Percentiles rank a stretch among this genome's conserved stretches.
Conservation (phyloP, 1,139 yeast genomes). For the Scheffersomyces titani region DNA sequence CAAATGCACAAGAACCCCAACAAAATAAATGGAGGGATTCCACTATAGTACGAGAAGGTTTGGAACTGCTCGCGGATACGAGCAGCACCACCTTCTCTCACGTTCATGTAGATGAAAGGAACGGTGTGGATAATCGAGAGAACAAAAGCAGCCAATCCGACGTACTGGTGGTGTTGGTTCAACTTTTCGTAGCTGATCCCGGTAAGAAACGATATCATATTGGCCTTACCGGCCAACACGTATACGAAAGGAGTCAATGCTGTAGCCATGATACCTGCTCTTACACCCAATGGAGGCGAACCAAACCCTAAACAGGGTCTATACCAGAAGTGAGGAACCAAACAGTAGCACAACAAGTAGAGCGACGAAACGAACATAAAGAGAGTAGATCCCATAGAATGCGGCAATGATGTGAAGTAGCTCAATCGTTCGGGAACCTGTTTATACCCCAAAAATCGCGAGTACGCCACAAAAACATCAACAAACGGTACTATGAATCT, state of each 20-base stretch:
- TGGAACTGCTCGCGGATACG: constrained; percentile 17
- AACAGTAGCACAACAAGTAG: constrained; percentile 47
- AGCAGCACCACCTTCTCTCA: constrained; percentile 52
- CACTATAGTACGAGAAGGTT: constrained; percentile 26
- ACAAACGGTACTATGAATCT: constrained; percentile 15
- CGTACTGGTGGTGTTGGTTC: constrained; percentile 55
- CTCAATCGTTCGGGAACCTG: constrained; percentile 41
- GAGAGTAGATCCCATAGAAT: constrained; percentile 50
- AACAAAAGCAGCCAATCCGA: constrained; percentile 45
- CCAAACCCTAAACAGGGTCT: constrained; percentile 61
- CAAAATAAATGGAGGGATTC: constrained; percentile 47
- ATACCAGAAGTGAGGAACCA: constrained; percentile 56
- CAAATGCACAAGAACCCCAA: constrained; percentile 48
- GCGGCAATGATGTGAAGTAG: constrained; percentile 49
- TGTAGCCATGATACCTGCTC: constrained; percentile 55
- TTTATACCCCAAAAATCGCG: constrained; percentile 51
- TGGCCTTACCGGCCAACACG: constrained; percentile 55
- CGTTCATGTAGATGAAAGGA: constrained; percentile 52
- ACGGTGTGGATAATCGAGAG: constrained; percentile 55
- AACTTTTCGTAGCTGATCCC: constrained; percentile 59
- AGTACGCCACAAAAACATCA: constrained; percentile 38
- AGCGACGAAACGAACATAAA: constrained; percentile 40
- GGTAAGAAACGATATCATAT: constrained; percentile 50
- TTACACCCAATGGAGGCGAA: constrained; percentile 61
- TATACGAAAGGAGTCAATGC: constrained; percentile 56